Percentiles rank a stretch among this genome's conserved stretches.
phyloP scores from a whole-genome alignment of 1,139 yeast genomes.

The Geotrichum cucujoidarum region DNA sequence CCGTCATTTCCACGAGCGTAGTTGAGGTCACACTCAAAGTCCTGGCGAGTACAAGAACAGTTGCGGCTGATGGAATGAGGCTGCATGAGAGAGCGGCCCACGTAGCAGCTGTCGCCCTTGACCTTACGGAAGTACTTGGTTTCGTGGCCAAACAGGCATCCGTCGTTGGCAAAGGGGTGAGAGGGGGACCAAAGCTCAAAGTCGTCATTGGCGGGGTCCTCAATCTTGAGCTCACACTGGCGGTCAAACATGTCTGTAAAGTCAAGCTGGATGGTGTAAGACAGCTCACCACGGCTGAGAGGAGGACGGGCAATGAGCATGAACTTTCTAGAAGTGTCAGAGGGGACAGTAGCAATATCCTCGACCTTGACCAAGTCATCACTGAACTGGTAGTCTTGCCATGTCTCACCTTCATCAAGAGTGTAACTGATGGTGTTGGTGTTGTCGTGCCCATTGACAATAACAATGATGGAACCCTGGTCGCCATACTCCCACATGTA shows the following conservation, averaged over 20 bases:
- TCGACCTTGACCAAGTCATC: constrained; percentile 52
- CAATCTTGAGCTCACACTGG: constrained; percentile 66
- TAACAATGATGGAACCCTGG: constrained; percentile 77
- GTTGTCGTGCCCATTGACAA: constrained; percentile 54
- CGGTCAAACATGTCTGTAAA: constrained; percentile 59
- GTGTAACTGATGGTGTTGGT: constrained; percentile 64
- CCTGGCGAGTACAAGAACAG: constrained; percentile 82
- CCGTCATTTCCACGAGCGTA: constrained; percentile 68
- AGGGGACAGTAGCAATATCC: constrained; percentile 86
- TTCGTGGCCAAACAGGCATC: constrained; percentile 88
- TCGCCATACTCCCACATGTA: constrained; percentile 96
- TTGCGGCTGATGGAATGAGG: constrained; percentile 57
- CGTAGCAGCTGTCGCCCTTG: constrained; percentile 63
- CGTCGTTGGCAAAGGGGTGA: constrained; percentile 54
- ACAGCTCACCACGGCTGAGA: constrained; percentile 40
- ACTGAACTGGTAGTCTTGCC: constrained; percentile 64
- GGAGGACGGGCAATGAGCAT: constrained; percentile 45
- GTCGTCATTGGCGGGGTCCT: constrained; percentile 58
- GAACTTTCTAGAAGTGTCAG: constrained; percentile 80
- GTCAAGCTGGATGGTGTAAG: constrained; percentile 56
- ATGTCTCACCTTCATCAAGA: constrained; percentile 70
- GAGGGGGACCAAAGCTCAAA: constrained; percentile 79
- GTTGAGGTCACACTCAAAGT: constrained; percentile 92
- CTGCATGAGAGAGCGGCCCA: constrained; percentile 48
- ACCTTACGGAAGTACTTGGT: constrained; percentile 70